Base-by-base conservation (phyloP, 768 basidiomycete species). In the Tricholoma matsutake region DNA sequence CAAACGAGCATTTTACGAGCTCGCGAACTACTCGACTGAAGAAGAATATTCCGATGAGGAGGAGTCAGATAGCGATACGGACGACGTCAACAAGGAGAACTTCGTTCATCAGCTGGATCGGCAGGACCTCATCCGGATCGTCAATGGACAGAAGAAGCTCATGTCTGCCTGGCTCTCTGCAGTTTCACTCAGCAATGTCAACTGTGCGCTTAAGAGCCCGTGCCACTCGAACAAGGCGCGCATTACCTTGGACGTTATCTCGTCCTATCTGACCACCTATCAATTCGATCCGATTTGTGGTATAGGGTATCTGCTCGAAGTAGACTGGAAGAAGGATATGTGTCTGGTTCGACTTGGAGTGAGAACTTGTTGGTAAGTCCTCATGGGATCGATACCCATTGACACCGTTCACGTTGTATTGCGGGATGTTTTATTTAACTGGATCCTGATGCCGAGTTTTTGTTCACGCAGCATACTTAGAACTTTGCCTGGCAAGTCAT, bases 1-100 rank as follows among this genome's bases (percentile, higher is more conserved):
- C 8, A 75, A 76, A 54, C 67, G 70, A 47, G 78, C 78, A 1
- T 78, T 74, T 57, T 80, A 80, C 61, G 77, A 80, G 60, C 68
- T 81, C 13, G 65, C 43, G 20, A 45, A 7, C 43, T 10, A 10
- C 18, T 45, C 18, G n/a, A 45, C 18, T 14, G 41, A n/a, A 2
- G 41, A n/a, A 6, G 41, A 41, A 6, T 1, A 13, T n/a, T 6
- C 41, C n/a, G 16, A n/a, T 20, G 43, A 6, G 6, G n/a, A 18
- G 7, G 43, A 10, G 8, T 37, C n/a, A 37, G 64, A 28, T 31
- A 20, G 2, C 6, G 54, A 22, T 9, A 14, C 20, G 25, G 54
- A 62, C 20, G 41, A n/a, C 3, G 37, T 11, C 13, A 11, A 52
- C 35, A 57, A 59, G 2, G 51, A 16, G 10, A 31, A 54, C 29